These are phyloP conservation scores for Coriolopsis trogii DNA, from an alignment of 1,284 basidiomycete species.

Conservation along the genomic window DNA sequence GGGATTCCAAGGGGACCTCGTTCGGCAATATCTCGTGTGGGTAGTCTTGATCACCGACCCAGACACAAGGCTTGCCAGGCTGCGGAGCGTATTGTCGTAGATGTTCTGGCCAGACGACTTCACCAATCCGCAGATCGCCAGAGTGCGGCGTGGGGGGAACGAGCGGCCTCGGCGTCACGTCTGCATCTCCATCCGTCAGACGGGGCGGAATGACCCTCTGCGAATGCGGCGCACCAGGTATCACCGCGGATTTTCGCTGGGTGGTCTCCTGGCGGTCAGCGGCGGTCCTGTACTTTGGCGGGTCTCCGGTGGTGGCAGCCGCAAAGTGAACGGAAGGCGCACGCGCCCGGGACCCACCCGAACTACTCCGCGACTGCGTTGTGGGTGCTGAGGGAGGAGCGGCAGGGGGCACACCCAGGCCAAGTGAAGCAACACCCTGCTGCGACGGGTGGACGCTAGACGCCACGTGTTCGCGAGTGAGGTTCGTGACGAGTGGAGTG, in stretches of 20 bases:
- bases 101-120: neutral
- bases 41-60: neutral
- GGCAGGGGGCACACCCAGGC: neutral
- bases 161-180: slow-evolving; percentile 14
- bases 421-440: neutral
- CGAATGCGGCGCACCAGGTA: slow-evolving; percentile 28
- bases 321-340: slow-evolving; percentile 5
- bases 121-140: neutral
- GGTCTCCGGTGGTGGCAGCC: neutral
- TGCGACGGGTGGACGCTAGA: neutral
- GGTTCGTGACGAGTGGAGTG: slow-evolving; percentile 7
- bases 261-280: slow-evolving; percentile 21
- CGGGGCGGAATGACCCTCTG: slow-evolving; percentile 23
- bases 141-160: neutral
- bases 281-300: slow-evolving; percentile 7
- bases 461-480: slow-evolving; percentile 10
- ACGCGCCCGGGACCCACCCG: slow-evolving; percentile 3
- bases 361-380: slow-evolving; percentile 5
- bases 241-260: slow-evolving; percentile 22
- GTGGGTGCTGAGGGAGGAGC: neutral
- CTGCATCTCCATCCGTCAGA: slow-evolving; percentile 7
- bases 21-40: slow-evolving; percentile 1
- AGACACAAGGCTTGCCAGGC: neutral
- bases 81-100: neutral
- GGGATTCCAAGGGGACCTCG: neutral